These are phyloP conservation scores for Verticillium isaacii DNA, from an alignment of 2,329 filamentous ascomycete species.

Conservation along the genomic window DNA sequence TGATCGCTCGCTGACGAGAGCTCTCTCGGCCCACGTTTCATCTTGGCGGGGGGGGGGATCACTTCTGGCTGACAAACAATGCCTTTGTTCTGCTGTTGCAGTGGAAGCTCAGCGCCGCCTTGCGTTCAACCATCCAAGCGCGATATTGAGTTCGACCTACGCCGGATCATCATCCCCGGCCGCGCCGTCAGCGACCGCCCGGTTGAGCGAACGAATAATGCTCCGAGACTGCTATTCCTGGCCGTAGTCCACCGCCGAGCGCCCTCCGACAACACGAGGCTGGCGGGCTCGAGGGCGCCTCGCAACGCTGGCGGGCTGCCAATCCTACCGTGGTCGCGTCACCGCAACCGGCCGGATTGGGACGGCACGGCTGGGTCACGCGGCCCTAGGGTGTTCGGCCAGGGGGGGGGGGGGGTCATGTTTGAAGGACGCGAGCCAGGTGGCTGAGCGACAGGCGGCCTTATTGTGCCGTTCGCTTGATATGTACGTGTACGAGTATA, in stretches of 20 bases:
- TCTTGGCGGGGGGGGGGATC: neutral
- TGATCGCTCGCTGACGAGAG: neutral
- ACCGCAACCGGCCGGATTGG: neutral
- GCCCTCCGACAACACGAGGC: neutral
- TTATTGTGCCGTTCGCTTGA: neutral
- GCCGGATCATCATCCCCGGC: neutral
- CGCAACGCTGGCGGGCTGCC: neutral
- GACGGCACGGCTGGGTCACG: neutral
- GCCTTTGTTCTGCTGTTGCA: neutral
- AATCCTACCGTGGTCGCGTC: neutral
- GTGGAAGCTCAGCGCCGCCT: neutral
- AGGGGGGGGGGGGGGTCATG: neutral
- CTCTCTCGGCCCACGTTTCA: neutral
- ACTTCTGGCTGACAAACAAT: neutral
- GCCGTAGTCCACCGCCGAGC: neutral
- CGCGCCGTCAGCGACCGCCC: neutral
- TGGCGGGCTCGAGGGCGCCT: neutral
- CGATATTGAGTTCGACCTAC: neutral
- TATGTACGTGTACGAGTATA: neutral
- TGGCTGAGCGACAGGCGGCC: neutral
- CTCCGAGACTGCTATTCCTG: neutral
- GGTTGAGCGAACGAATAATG: neutral
- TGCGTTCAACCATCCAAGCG: neutral
- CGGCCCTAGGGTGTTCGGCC: neutral
- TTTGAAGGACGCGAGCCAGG: neutral